Conservation (phyloP, 495 filamentous ascomycete species). For the Xylaria curta region DNA sequence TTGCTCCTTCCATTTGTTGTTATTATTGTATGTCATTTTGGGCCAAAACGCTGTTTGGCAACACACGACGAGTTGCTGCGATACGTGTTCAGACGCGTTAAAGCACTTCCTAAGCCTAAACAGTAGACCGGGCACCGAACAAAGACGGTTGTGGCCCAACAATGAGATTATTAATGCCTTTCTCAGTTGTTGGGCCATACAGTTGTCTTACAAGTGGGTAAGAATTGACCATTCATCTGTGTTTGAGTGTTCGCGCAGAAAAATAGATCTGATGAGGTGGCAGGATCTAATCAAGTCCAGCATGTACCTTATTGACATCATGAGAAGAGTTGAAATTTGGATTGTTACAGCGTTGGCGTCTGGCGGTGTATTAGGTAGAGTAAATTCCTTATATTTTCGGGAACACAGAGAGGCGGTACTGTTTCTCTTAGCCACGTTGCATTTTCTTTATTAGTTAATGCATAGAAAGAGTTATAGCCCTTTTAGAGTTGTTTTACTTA, state of each 20-base stretch:
- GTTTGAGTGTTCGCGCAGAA: slow-evolving; percentile 8
- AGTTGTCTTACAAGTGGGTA: slow-evolving; percentile 1
- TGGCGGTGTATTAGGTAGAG: neutral
- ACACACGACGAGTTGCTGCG: neutral
- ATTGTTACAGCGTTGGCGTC: neutral
- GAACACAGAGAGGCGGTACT: neutral
- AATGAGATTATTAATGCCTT: neutral
- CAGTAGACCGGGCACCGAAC: neutral
- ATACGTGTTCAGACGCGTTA: neutral
- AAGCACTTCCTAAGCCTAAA: slow-evolving; percentile 5
- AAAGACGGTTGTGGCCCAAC: slow-evolving; percentile 15
- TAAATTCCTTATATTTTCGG: neutral
- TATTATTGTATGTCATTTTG: neutral
- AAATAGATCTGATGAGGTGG: neutral
- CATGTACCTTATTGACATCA: slow-evolving; percentile 2
- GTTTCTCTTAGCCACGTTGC: neutral
- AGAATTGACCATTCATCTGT: slow-evolving; percentile 5
- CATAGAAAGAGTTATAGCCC: neutral
- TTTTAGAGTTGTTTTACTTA: neutral
- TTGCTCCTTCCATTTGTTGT: neutral
- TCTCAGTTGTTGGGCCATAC: neutral
- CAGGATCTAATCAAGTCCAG: neutral
- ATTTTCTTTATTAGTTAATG: neutral
- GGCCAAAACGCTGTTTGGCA: neutral
- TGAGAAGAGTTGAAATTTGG: neutral